These are phyloP conservation scores for Suillus fuscotomentosus DNA, from an alignment of 768 basidiomycete species.

Conservation along the genomic window DNA sequence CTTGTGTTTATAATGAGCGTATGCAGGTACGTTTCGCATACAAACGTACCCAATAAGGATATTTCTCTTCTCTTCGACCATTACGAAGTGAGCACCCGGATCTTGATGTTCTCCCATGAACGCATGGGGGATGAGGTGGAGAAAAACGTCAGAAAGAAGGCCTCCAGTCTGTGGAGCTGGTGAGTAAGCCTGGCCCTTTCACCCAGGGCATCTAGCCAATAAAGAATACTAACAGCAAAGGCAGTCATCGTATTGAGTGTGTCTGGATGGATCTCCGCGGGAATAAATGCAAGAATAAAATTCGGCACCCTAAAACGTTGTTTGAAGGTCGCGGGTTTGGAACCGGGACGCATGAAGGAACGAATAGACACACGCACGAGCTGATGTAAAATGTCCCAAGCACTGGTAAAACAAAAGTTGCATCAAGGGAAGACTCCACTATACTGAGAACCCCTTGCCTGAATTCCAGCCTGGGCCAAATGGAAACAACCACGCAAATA, in stretches of 20 bases:
- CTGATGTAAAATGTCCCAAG: conserved; percentile 95
- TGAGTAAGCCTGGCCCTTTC: conserved; percentile 16
- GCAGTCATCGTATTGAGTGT: conserved; percentile 94
- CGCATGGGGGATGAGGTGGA: conserved; percentile 88
- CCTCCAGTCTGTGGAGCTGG: conserved; percentile 67
- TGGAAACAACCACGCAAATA: conserved; percentile 82
- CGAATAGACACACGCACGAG: conserved; percentile 59
- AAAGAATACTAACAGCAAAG: conserved; percentile 64
- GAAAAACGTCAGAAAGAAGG: conserved; percentile 87
- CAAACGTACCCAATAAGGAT: conserved; percentile 77
- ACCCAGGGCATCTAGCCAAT: conserved; percentile 10
- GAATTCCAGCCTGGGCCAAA: conserved; percentile 92
- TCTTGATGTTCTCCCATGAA: conserved; percentile 88
- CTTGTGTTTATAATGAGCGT: conserved; percentile 35
- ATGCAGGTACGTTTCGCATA: conserved; percentile 5
- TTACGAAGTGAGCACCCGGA: conserved; percentile 68
- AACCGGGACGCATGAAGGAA: conserved; percentile 7
- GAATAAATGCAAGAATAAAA: conserved; percentile 93
- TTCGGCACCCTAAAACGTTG: conserved; percentile 72
- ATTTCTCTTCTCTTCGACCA: conserved; percentile 90
- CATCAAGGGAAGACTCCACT: neutral
- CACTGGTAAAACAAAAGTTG: conserved; percentile 39
- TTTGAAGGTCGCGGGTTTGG: conserved; percentile 15
- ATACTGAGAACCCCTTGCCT: conserved; percentile 31
- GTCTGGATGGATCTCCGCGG: conserved; percentile 78